Base-by-base conservation (phyloP, 768 basidiomycete genomes). In the Tricholomella constricta region DNA sequence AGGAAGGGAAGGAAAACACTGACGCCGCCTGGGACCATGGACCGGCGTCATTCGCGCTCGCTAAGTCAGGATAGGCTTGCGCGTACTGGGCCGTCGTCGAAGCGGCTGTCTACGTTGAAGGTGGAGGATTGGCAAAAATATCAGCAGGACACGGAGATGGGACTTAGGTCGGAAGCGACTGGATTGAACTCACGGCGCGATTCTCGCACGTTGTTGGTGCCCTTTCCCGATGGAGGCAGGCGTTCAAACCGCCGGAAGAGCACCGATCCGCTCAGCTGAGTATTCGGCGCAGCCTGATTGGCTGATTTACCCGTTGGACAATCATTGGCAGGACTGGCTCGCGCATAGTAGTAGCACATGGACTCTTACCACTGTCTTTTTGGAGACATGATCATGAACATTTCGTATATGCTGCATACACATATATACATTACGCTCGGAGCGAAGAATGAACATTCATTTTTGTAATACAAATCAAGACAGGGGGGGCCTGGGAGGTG, bases 61-160 rank as follows among this genome's bases (percentile, higher is more conserved):
- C 62, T 82, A 66, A 90, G 85, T 60, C 84, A 80, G 9, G 82
- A 85, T 63, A 80, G 78, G 66, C 74, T 91, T 12, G 82, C 78
- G 38, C 62, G 67, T 23, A 66, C 61, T 20, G 72, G 69, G 14
- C 64, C 72, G 25, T 73, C 81, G 31, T 83, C 86, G 38, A 83
- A 81, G 60, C 82, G 88, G 42, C 67, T 86, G 67, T 90, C 89
- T 36, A 83, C 79, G 65, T 68, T 91, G 75, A 90, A 91, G 65
- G 90, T 92, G 35, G 88, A 91, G 67, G 90, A 91, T 65, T 92
- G 91, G 90, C 85, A 89, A 68, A 80, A 81, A 57, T 79, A 84
- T 61, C 90, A 91, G 65, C 75, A 82, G 47, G 79, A 82, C 40
- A 69, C 68, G 51, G 72, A 72, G 46, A 62, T 62, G 55, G 58